phyloP scores from a whole-genome alignment of 345 rosid species.

The Cardamine resedifolia region DNA sequence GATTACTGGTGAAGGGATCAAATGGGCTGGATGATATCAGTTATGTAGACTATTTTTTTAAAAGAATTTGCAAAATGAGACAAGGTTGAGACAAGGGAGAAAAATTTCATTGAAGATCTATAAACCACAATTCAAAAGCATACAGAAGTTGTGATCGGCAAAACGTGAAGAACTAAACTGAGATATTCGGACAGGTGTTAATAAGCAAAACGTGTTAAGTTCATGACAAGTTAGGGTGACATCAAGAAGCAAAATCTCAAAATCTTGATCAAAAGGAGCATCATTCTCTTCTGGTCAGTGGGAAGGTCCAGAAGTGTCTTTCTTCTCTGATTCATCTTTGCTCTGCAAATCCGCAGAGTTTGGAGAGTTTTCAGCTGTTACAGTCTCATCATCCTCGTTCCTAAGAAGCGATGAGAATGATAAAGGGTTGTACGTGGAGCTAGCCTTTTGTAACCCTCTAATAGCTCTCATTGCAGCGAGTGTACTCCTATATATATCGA shows the following conservation, averaged over 20 bases:
- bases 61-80: background rate
- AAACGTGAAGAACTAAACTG: background rate
- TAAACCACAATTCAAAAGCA: conserved; percentile 12
- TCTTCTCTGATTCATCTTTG: conserved; percentile 50
- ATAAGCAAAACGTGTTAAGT: conserved; percentile 5
- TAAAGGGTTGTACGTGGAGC: conserved; percentile 83
- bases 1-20: conserved; percentile 64
- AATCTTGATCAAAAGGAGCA: conserved; percentile 20
- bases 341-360: conserved; percentile 39
- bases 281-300: conserved; percentile 19
- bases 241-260: conserved; percentile 16
- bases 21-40: background rate
- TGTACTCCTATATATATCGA: conserved; percentile 77
- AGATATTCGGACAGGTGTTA: too few relatives aligned
- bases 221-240: conserved; percentile 20
- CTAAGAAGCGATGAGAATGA: conserved; percentile 62
- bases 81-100: background rate
- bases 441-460: conserved; percentile 76
- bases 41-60: background rate
- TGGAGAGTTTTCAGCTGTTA: conserved; percentile 71
- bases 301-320: conserved; percentile 48
- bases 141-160: conserved; percentile 11
- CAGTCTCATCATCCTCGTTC: conserved; percentile 61
- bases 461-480: conserved; percentile 96
- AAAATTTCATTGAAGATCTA: conserved; percentile 10